Evolutionary conservation across 2,329 filamentous ascomycete species (phyloP), one percentile per base, ranked within the genome.

Genomic region (Monilinia laxa): DNA sequence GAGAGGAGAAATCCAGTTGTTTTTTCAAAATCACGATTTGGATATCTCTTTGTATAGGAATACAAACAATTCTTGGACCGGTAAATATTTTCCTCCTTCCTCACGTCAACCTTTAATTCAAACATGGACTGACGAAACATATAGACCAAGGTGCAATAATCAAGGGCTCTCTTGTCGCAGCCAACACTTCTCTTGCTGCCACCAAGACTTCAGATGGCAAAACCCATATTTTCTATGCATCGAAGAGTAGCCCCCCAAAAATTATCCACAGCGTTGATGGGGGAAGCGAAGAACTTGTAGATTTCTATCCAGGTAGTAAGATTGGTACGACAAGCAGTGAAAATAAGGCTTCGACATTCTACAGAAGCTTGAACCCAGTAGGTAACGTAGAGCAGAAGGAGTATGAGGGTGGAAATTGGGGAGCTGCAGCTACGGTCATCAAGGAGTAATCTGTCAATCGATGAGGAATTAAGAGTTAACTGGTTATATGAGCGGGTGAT

Each of bases 1-100:
- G 20, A 31, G 28, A 6, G 56, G 56, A 7, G 11, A 31, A 31
- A 49, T 60, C 25, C 23, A 60, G 45, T 10, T 49, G 9, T 60
- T 60, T 31, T 60, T 49, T 23, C 57, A 60, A n/a, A 45, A 49
- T 14, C 57, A 60, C 45, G 42, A 60, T 35, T 60, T 47, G 14
- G 28, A 60, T 45, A 60, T 49, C 20, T 28, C 12, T 31, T 31
- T 60, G 57, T 59, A 59, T 31, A 42, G 31, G 10, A 42, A 47
- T 18, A 16, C n/a, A 18, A 20, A 20, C 18, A 23, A 31, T 31
- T 4, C 3, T 7, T 60, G 57, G 57, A 14, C 14, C 4, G 35
- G 56, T 59, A 28, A 59, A 25, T 59, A 35, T 35, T 9, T 18
- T 23, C 12, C 25, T 12, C 5, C 16, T 1, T 10, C 9, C 38